phyloP scores from a whole-genome alignment of 148 eudicot species.

The Vaccinium vitisidaea region DNA sequence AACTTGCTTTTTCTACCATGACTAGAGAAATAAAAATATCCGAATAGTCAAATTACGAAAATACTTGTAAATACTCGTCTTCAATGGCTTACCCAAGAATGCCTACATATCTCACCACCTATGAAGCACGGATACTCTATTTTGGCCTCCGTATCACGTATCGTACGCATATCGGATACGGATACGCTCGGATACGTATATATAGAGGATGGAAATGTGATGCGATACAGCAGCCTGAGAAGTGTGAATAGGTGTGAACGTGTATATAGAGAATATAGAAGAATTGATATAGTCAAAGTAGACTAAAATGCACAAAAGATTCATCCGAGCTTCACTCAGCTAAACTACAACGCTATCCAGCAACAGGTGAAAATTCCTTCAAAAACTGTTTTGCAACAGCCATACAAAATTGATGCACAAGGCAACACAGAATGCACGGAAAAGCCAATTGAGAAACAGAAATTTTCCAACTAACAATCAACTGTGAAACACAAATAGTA shows the following conservation, averaged over 20 bases:
- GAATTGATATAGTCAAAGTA: not conserved
- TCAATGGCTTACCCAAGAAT: not conserved
- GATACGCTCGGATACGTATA: too few relatives aligned
- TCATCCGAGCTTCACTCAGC: not conserved
- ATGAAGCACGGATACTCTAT: too few relatives aligned
- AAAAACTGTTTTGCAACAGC: not conserved
- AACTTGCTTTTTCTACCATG: not conserved
- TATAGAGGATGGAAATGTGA: too few relatives aligned
- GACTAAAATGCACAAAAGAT: too few relatives aligned
- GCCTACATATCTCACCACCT: not conserved
- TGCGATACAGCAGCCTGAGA: too few relatives aligned
- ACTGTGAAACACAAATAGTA: not conserved
- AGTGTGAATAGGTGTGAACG: too few relatives aligned
- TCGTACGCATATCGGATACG: too few relatives aligned
- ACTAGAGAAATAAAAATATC: not conserved
- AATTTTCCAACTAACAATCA: constrained; percentile 1
- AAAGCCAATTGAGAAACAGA: not conserved
- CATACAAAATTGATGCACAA: not conserved
- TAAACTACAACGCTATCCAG: not conserved
- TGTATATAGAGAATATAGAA: not conserved
- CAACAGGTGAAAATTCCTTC: not conserved
- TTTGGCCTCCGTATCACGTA: too few relatives aligned
- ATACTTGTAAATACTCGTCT: not conserved
- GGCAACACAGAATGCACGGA: not conserved
- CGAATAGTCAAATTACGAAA: not conserved